phyloP scores from a whole-genome alignment of 2,329 filamentous ascomycete genomes.

The Ascochyta viciae-villosae region DNA sequence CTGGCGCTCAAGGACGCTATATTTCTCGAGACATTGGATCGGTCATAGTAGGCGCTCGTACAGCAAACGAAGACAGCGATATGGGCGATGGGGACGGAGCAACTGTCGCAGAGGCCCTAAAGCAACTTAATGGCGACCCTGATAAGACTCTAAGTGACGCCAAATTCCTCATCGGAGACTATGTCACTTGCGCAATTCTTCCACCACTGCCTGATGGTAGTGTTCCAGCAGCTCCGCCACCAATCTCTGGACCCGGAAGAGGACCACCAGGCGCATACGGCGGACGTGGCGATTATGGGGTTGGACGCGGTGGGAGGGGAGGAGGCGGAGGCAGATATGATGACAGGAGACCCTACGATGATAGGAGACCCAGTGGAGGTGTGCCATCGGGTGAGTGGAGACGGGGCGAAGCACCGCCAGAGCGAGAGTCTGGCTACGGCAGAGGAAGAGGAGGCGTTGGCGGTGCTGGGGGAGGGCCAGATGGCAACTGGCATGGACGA shows the following conservation, averaged over 20 bases:
- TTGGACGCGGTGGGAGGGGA: conserved; percentile 48
- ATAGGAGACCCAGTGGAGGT: conserved; percentile 52
- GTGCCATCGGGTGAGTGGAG: conserved; percentile 69
- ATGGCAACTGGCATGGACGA: conserved; percentile 41
- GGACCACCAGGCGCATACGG: conserved; percentile 41
- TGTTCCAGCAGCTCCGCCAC: conserved; percentile 68
- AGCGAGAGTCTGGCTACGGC: conserved; percentile 47
- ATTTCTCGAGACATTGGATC: conserved; percentile 82
- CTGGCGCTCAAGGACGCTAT: conserved; percentile 66
- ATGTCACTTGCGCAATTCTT: conserved; percentile 81
- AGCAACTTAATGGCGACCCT: conserved; percentile 64
- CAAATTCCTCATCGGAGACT: conserved; percentile 88
- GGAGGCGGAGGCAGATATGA: conserved; percentile 35
- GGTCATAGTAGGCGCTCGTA: conserved; percentile 69
- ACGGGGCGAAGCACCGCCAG: conserved; percentile 68
- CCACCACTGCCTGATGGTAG: conserved; percentile 77
- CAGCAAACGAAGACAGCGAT: conserved; percentile 29
- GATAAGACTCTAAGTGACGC: conserved; percentile 78
- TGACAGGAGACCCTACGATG: conserved; percentile 28
- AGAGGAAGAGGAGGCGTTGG: conserved; percentile 46
- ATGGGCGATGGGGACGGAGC: conserved; percentile 21
- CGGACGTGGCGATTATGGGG: conserved; percentile 44
- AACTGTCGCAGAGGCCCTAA: conserved; percentile 42
- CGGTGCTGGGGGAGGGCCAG: conserved; percentile 35
- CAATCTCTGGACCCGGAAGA: conserved; percentile 46